Evolutionary conservation across 768 basidiomycete genomes (phyloP).

Genomic region (Cubamyces sp.): DNA sequence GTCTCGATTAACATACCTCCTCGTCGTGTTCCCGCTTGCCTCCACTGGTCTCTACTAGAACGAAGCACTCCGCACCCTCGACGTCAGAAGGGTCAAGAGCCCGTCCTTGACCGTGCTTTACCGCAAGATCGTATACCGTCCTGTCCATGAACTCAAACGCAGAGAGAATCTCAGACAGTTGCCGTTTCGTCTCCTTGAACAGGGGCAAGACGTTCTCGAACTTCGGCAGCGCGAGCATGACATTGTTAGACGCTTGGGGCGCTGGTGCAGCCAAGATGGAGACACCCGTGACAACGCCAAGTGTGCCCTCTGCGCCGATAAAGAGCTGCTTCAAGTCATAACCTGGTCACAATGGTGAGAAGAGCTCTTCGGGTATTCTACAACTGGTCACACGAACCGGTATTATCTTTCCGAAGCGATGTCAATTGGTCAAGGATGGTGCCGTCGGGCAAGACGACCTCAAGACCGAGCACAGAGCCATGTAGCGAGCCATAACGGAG

Average conservation of each 20-base stretch:
- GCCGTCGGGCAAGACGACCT: slow-evolving; percentile 94
- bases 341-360: slow-evolving; percentile 52
- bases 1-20: slow-evolving; percentile 54
- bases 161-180: slow-evolving; percentile 92
- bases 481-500: slow-evolving; percentile 94
- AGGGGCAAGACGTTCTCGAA: slow-evolving; percentile 88
- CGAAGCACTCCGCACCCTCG: slow-evolving; percentile 82
- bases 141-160: slow-evolving; percentile 98
- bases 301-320: slow-evolving; percentile 96
- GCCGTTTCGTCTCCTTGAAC: slow-evolving; percentile 77
- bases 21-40: slow-evolving; percentile 92
- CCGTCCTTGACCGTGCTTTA: slow-evolving; percentile 81
- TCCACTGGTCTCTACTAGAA: slow-evolving; percentile 94
- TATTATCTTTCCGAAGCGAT: slow-evolving; percentile 96
- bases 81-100: slow-evolving; percentile 76
- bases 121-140: slow-evolving; percentile 80
- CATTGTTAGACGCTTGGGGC: slow-evolving; percentile 84
- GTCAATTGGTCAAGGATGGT: slow-evolving; percentile 87
- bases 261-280: slow-evolving; percentile 90
- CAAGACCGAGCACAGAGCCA: slow-evolving; percentile 92
- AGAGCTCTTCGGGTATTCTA: neutral
- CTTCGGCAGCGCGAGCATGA: slow-evolving; percentile 85
- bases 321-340: slow-evolving; percentile 99
- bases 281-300: slow-evolving; percentile 93
- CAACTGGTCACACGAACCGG: slow-evolving; percentile 55